Evolutionary conservation across 345 rosid genomes (phyloP), one percentile per base, ranked within the genome.

Genomic region (Aurinia saxatilis): DNA sequence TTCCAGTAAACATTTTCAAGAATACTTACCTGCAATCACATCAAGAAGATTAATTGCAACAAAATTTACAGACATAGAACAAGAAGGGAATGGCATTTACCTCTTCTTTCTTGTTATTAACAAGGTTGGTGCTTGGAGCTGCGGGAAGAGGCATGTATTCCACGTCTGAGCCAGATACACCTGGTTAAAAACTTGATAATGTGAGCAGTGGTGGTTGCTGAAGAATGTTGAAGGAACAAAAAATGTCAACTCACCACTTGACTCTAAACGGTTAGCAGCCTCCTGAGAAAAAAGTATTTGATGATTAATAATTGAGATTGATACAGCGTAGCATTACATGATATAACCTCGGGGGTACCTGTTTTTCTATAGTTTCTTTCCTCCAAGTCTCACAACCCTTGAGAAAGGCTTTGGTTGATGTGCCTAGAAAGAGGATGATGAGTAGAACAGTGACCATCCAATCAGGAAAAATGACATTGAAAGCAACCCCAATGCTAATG

Each of bases 391-490:
- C 91, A 27, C 78, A 73, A 52, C 96, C 96, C 65, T 86, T 89
- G 21, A 86, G 62, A 77, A 84, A 89, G 66, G 93, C 87, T 76
- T 82, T 89, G n/a, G 87, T 79, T 23, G 96, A 84, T 14, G 96
- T 89, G 7, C 84, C 90, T 44, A 83, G 17, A 67, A 90, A 84
- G 58, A 90, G 92, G 73, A 90, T n/a, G 53, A 90, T 87, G 45
- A 90, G 95, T 71, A 90, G 68, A 65, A 87, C 67, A 1, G 95
- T 90, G 59, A 90, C 89, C 91, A 85, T 70, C 95, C 92, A 87
- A 64, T 90, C 90, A 0, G 95, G 84, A 63, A 90, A 90, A 39
- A 84, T 54, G 29, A 87, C 90, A 60, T 84, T 84, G 57, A 84
- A 82, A 16, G 88, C 73, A 36, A 90, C 97, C 2, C 95, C 97